Conservation (phyloP, 139 green algal genomes). For the Astrephomene gubernaculifera region DNA sequence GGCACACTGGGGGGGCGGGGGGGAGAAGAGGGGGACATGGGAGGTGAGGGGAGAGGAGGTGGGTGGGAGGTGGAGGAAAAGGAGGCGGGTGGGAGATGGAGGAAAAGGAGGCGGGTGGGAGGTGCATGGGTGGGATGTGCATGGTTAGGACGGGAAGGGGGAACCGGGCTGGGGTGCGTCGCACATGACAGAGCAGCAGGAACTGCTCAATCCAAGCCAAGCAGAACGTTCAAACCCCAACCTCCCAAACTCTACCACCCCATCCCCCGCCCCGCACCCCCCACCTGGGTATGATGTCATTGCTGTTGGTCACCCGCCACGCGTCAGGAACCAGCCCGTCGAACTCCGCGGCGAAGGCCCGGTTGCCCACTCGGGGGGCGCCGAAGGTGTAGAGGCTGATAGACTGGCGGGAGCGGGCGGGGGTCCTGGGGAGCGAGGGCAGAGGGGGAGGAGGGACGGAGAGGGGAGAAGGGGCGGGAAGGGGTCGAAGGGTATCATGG, state of each 20-base stretch:
- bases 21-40: neutral
- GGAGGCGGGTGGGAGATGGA: too few relatives aligned
- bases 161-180: too few relatives aligned
- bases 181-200: too few relatives aligned
- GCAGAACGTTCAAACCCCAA: too few relatives aligned
- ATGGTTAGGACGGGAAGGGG: too few relatives aligned
- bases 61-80: too few relatives aligned
- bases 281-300: conserved; percentile 71
- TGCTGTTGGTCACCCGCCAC: conserved; percentile 78
- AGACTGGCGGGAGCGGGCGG: conserved; percentile 13
- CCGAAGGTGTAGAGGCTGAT: conserved; percentile 86
- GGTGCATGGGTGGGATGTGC: too few relatives aligned
- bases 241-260: too few relatives aligned
- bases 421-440: neutral
- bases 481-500: neutral
- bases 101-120: too few relatives aligned
- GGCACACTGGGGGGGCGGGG: conserved; percentile 58
- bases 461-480: neutral
- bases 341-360: conserved; percentile 71
- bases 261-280: too few relatives aligned
- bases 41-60: neutral
- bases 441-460: neutral
- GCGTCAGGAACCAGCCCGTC: conserved; percentile 63
- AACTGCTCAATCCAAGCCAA: too few relatives aligned
- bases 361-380: conserved; percentile 81